Conservation (phyloP, 768 basidiomycete species). For the Collybiopsis confluens region DNA sequence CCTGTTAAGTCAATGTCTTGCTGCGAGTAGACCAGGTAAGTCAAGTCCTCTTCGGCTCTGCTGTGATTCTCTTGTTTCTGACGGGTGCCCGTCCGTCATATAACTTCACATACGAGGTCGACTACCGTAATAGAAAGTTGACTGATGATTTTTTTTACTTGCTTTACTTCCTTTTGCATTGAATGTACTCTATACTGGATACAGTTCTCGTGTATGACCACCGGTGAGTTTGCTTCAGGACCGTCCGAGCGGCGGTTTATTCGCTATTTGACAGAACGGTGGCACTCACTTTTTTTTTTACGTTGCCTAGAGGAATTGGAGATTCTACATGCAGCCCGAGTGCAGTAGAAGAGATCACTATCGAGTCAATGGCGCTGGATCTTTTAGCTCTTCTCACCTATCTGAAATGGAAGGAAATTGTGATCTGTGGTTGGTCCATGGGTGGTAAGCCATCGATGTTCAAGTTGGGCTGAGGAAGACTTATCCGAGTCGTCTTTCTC, state of each 20-base stretch:
- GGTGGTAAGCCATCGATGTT: constrained; percentile 20
- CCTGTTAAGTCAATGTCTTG: constrained; percentile 15
- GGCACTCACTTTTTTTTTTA: not conserved
- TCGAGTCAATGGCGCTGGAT: constrained; percentile 23
- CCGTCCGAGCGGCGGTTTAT: not conserved
- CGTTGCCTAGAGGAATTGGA: constrained; percentile 20
- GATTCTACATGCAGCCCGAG: constrained; percentile 16
- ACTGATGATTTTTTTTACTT: not conserved
- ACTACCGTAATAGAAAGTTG: too few species aligned
- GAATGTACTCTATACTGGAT: too few species aligned
- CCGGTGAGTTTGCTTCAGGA: constrained; percentile 7
- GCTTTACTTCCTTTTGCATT: not conserved
- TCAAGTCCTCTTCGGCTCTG: too few species aligned
- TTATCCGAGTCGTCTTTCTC: too few species aligned
- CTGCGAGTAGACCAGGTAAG: constrained; percentile 18
- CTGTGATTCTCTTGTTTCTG: too few species aligned
- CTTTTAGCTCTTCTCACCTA: constrained; percentile 19
- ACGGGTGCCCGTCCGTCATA: too few species aligned
- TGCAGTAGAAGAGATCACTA: constrained; percentile 19
- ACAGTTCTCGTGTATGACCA: constrained; percentile 25
- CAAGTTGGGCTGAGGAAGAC: too few species aligned
- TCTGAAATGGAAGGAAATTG: constrained; percentile 21
- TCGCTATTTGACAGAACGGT: too few species aligned
- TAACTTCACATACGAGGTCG: too few species aligned
- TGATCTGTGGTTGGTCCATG: constrained; percentile 25